Percentiles rank a stretch among this genome's conserved stretches.
phyloP scores from a whole-genome alignment of 768 basidiomycete genomes.

The Phlegmacium glaucopus region DNA sequence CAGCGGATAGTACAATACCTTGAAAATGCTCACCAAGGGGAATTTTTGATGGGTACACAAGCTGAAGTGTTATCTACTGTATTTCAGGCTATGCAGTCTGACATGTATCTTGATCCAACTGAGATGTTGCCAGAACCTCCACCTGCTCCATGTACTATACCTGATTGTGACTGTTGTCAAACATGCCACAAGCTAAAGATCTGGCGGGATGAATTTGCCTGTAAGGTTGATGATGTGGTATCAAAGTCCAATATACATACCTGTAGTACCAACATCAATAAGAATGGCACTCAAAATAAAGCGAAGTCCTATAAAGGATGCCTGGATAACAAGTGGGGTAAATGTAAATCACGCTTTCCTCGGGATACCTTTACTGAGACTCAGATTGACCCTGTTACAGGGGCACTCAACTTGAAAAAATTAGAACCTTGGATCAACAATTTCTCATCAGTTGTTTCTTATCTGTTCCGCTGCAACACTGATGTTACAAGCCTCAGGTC shows the following conservation, averaged over 20 bases:
- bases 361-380: slow-evolving; percentile 13
- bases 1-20: slow-evolving; percentile 23
- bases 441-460: slow-evolving; percentile 21
- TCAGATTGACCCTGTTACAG: slow-evolving; percentile 22
- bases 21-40: slow-evolving; percentile 26
- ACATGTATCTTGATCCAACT: too few relatives aligned
- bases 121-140: slow-evolving; percentile 17
- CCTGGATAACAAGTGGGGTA: too few relatives aligned
- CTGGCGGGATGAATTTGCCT: slow-evolving; percentile 18
- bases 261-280: too few relatives aligned
- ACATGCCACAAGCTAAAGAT: neutral
- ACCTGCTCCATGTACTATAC: slow-evolving; percentile 11
- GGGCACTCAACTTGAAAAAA: slow-evolving; percentile 27
- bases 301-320: too few relatives aligned
- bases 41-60: slow-evolving; percentile 25
- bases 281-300: too few relatives aligned
- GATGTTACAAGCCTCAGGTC: slow-evolving; percentile 30
- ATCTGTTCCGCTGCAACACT: slow-evolving; percentile 31
- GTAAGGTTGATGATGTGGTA: slow-evolving; percentile 24
- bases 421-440: slow-evolving; percentile 30
- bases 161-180: slow-evolving; percentile 4
- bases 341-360: slow-evolving; percentile 33
- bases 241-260: slow-evolving; percentile 26
- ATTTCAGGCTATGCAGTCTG: too few relatives aligned
- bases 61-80: too few relatives aligned